Base-by-base conservation (phyloP, 306 rosid species). In the Quercus dentata region DNA sequence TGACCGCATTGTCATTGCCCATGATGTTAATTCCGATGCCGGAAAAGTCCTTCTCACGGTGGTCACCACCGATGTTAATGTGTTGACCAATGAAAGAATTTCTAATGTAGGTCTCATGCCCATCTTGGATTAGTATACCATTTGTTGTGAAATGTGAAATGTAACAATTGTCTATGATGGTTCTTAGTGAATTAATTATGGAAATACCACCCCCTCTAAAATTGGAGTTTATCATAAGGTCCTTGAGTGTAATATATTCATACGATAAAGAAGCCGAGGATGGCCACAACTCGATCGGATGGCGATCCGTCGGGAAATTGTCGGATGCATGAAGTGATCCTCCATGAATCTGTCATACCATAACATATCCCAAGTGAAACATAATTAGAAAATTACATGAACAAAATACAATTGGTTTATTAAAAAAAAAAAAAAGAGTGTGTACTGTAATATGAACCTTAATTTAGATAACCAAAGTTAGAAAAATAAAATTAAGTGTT, bases 201-300 rank as follows among this genome's bases (percentile, higher is more conserved):
- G 89, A 72, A 31, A 86, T 82, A 12, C 89, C 89, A 9, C 89
- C 89, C 51, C 89, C 89, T 73, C 82, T 73, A 75, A 82, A 86
- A 33, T 86, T 82, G 28, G 84, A 75, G 82, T 86, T 73, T 56
- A 82, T 57, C 84, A 79, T 82, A 30, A 86, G 82, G 79, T 86
- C 86, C 80, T 86, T 86, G 68, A 86, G 79, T 2, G 89, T 86
- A 28, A 86, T 61, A 52, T 82, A 73, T 52, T 86, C 89, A 3
- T 79, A 79, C 23, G 20, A 20, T 4, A 57, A 21, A 10, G 88
- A 46, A 28, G 55, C 30, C 3, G 86, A 35, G 2, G 62, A 7
- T 4, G 82, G 73, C 74, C 74, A 13, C 54, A 86, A n/a, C 83
- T 86, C 89, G 49, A 86, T 86, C 27, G 79, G 59, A 73, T 86